These are phyloP conservation scores for Ophiostoma montium DNA, from an alignment of 2,329 filamentous ascomycete genomes.

Conservation along the genomic window DNA sequence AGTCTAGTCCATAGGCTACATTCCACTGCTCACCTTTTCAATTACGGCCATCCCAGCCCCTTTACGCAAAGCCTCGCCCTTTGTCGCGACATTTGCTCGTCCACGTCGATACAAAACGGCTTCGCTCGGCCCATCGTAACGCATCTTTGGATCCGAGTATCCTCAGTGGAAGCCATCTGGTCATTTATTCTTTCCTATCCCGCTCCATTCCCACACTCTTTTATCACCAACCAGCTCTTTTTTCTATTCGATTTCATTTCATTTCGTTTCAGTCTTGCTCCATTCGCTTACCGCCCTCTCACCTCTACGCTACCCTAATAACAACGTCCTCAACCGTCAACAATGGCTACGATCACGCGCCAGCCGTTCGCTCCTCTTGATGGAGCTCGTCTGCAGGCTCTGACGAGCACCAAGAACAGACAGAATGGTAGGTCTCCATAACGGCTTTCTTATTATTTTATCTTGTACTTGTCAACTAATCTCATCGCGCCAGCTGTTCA, in stretches of 20 bases:
- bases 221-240: no score
- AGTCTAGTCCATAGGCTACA: neutral
- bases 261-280: no score
- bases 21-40: slow-evolving; percentile 1
- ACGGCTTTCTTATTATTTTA: neutral
- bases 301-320: neutral
- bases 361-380: slow-evolving; percentile 67
- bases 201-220: neutral
- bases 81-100: neutral
- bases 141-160: no score
- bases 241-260: no score
- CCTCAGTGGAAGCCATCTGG: no score
- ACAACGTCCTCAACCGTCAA: slow-evolving; percentile 8
- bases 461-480: neutral
- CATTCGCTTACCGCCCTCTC: neutral
- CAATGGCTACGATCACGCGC: slow-evolving; percentile 44
- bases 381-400: slow-evolving; percentile 51
- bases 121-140: no score
- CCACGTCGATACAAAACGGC: neutral
- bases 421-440: slow-evolving; percentile 47
- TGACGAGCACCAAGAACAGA: slow-evolving; percentile 65
- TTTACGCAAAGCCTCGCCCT: neutral
- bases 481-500: slow-evolving; percentile 24
- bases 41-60: neutral
- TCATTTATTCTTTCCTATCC: no score